A percentile compares a stretch with the other conserved stretches of the same genome.
phyloP scores from a whole-genome alignment of 2,329 filamentous ascomycete genomes.

The Pestalotiopsis fici region DNA sequence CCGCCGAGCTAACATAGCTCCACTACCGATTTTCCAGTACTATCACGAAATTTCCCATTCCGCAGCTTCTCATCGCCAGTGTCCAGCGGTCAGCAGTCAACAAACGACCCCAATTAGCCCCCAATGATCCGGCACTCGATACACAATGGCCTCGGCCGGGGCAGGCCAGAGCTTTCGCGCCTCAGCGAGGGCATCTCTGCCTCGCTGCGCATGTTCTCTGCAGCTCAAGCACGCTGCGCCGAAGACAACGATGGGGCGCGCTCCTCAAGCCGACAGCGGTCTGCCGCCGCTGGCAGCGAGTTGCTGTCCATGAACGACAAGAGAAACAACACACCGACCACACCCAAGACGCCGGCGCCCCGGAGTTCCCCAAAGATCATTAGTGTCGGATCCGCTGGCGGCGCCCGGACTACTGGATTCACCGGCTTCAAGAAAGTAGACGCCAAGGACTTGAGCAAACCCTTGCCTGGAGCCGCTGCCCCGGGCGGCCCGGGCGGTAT shows the following conservation, averaged over 20 bases:
- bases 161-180: constrained; percentile 26
- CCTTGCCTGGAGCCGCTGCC: not conserved
- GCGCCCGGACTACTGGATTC: constrained; percentile 19
- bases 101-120: constrained; percentile 1
- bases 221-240: constrained; percentile 21
- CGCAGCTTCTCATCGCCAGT: not conserved
- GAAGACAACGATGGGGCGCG: constrained; percentile 2
- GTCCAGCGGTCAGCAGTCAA: not conserved
- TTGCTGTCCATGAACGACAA: constrained; percentile 18
- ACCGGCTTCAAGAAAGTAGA: constrained; percentile 10
- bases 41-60: constrained; percentile 8
- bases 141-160: constrained; percentile 22
- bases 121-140: constrained; percentile 32
- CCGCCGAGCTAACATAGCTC: not conserved
- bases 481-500: constrained; percentile 11
- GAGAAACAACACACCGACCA: not conserved
- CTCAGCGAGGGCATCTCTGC: constrained; percentile 29
- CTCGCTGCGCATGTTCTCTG: constrained; percentile 31
- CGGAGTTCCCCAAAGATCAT: constrained; percentile 33
- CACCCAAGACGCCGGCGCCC: not conserved
- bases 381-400: constrained; percentile 38
- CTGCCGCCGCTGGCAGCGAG: constrained; percentile 24
- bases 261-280: constrained; percentile 18
- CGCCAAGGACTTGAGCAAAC: not conserved
- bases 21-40: constrained; percentile 6